Conservation (phyloP, 306 rosid species). For the Malus sylvestris region DNA sequence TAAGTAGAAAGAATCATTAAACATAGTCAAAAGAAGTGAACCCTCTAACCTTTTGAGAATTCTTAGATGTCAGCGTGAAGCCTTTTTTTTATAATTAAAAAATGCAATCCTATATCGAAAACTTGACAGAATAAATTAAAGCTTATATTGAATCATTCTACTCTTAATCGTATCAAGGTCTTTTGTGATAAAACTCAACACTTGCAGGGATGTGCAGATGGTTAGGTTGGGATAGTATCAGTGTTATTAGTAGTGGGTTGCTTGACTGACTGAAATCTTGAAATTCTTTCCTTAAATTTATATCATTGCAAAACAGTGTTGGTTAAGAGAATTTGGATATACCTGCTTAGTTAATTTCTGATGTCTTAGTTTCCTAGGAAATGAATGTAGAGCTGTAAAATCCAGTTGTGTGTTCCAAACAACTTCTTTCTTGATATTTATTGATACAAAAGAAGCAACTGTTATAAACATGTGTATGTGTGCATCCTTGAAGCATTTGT, state of each 20-base stretch:
- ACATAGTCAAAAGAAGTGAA: slow-evolving; percentile 12
- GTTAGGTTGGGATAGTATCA: background rate
- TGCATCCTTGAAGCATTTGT: slow-evolving; percentile 6
- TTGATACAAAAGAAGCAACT: background rate
- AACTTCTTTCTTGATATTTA: background rate
- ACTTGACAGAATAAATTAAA: no score
- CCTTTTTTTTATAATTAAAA: background rate
- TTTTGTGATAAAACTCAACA: background rate
- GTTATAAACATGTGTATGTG: background rate
- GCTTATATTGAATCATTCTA: background rate
- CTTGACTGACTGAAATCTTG: no score
- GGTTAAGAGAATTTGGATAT: slow-evolving; percentile 4
- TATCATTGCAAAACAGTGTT: slow-evolving; percentile 5
- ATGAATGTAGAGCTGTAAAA: slow-evolving; percentile 2
- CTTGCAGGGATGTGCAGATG: background rate
- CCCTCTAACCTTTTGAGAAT: background rate
- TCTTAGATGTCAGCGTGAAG: background rate
- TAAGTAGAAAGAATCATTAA: slow-evolving; percentile 5
- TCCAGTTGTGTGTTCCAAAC: background rate
- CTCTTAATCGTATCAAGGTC: background rate
- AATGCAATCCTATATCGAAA: no score
- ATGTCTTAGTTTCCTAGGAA: background rate
- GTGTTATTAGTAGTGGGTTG: no score
- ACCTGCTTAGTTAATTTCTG: background rate
- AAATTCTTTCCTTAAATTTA: background rate